Base-by-base conservation (phyloP, 495 filamentous ascomycete species). In the Aspergillus leporis region DNA sequence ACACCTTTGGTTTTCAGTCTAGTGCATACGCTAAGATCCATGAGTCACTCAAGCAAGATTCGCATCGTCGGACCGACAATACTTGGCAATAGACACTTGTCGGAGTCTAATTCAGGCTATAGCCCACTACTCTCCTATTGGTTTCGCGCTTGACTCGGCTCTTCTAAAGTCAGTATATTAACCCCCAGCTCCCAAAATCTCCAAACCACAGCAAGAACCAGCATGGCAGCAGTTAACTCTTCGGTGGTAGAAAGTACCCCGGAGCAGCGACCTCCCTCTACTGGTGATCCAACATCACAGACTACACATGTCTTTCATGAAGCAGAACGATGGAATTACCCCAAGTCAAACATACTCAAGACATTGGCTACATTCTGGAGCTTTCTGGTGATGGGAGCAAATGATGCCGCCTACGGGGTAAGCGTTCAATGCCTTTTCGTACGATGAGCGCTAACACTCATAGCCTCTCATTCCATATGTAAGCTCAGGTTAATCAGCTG, bases 311-410 rank as follows among this genome's bases (percentile, higher is more conserved):
- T 48, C 10, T 48, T 36, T 16, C 22, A 10, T 14, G 54, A 45
- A 7, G 16, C 25, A 12, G 54, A 56, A 13, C 40, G 51, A 70
- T 95, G 91, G 91, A 93, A 96, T 63, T 65, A 81, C 22, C 81
- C 89, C 2, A 69, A 75, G 8, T 75, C 76, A n/a, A 93, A 92
- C 71, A 75, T 86, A 8, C 85, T 74, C 60, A 81, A 90, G 13
- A 78, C 84, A n/a, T 71, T 85, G 36, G 70, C 86, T 3, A 85
- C 87, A 18, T 85, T 90, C 62, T 90, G 83, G 77, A 77, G 74
- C 50, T 93, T 96, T 64, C 74, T 90, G n/a, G 81, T 90, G 4
- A 86, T 93, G 83, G 91, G 91, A 9, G 80, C 84, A 65, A 93
- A 90, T 68, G 91, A 96, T 75, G 89, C 86, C 28, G 87, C 88